These are phyloP conservation scores for Rhizophagus clarus DNA, from an alignment of 192 early-diverging fungal species.

Conservation along the genomic window DNA sequence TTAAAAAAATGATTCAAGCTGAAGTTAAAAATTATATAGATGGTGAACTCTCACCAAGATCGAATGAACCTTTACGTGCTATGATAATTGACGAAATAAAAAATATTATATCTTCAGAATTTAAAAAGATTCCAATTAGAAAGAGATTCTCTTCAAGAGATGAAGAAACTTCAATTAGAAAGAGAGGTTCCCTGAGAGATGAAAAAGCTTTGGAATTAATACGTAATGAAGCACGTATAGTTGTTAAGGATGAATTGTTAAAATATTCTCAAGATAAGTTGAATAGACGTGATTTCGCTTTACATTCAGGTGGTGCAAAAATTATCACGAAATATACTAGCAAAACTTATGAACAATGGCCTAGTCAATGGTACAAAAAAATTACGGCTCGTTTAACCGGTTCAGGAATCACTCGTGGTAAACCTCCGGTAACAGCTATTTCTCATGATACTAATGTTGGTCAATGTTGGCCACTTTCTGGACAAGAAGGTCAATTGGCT, in stretches of 20 bases:
- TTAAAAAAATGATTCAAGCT: not conserved
- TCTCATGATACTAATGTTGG: slow-evolving; percentile 56
- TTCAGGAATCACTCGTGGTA: not conserved
- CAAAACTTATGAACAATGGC: slow-evolving; percentile 21
- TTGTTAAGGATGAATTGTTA: slow-evolving; percentile 61
- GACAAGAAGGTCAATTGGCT: slow-evolving; percentile 59
- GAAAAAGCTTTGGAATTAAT: not conserved
- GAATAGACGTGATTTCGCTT: slow-evolving; percentile 68
- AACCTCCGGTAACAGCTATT: slow-evolving; percentile 34
- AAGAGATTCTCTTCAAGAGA: not conserved
- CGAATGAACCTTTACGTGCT: not conserved
- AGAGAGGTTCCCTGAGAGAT: not conserved
- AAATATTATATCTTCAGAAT: not conserved
- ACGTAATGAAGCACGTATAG: not conserved
- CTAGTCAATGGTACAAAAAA: not conserved
- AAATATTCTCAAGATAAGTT: slow-evolving; percentile 58
- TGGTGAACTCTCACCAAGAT: not conserved
- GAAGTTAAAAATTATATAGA: not conserved
- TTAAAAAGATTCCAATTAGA: not conserved
- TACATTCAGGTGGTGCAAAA: slow-evolving; percentile 62
- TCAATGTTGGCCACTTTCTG: slow-evolving; percentile 75
- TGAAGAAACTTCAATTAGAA: not conserved
- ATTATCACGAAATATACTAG: slow-evolving; percentile 64
- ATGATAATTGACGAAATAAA: not conserved
- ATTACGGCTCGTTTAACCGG: not conserved